These are phyloP conservation scores for Naganishia friedmannii DNA, from an alignment of 768 basidiomycete genomes.

Conservation along the genomic window DNA sequence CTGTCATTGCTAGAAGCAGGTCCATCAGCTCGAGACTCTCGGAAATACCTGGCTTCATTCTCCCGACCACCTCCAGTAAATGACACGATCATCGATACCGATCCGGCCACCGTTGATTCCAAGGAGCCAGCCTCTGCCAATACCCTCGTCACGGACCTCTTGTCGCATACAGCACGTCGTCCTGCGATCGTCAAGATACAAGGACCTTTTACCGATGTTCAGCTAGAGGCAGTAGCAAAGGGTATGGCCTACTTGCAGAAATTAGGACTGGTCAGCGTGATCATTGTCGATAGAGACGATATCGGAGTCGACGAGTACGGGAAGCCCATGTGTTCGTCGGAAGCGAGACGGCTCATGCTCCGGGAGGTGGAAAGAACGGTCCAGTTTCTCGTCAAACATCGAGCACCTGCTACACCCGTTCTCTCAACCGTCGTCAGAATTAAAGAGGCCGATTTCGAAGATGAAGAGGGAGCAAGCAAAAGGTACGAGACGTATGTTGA, in stretches of 20 bases:
- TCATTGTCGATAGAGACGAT: constrained; percentile 86
- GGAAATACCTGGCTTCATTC: constrained; percentile 87
- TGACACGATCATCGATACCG: constrained; percentile 46
- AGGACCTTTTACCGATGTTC: constrained; percentile 87
- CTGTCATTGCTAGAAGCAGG: constrained; percentile 88
- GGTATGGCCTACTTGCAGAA: constrained; percentile 95
- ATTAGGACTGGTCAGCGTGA: constrained; percentile 89
- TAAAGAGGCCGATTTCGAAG: constrained; percentile 53
- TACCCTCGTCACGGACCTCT: constrained; percentile 55
- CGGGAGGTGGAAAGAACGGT: constrained; percentile 86
- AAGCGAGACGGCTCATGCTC: constrained; percentile 46
- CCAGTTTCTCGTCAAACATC: constrained; percentile 73
- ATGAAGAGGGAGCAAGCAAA: constrained; percentile 51
- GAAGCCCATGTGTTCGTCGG: constrained; percentile 22
- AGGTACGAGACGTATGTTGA: constrained; percentile 58
- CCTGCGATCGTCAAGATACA: constrained; percentile 96
- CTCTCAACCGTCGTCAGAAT: constrained; percentile 80
- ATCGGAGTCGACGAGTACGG: constrained; percentile 50
- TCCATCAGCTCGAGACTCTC: constrained; percentile 85
- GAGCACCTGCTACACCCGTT: constrained; percentile 81
- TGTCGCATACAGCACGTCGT: constrained; percentile 77
- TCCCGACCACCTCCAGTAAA: constrained; percentile 51
- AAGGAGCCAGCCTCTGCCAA: constrained; percentile 40
- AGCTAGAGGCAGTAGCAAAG: constrained; percentile 86
- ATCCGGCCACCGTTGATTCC: constrained; percentile 32